phyloP scores from a whole-genome alignment of 306 rosid species.

The Gastrolobium villosum region DNA sequence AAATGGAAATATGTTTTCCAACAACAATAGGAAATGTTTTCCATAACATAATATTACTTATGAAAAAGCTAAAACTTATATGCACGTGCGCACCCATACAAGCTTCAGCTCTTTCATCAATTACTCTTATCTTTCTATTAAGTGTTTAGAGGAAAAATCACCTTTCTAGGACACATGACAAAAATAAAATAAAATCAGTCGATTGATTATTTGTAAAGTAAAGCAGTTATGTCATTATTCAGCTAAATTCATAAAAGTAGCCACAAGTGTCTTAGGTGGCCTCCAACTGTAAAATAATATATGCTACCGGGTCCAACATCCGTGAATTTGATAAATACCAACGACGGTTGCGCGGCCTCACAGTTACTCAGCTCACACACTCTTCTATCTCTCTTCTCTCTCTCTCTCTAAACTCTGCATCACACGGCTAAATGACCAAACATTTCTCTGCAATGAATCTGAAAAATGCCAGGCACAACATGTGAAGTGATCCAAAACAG shows the following conservation, averaged over 20 bases:
- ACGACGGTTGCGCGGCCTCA: conserved; percentile 67
- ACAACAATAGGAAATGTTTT: no score
- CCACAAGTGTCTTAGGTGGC: conserved; percentile 28
- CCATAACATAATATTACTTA: no score
- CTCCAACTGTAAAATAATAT: conserved; percentile 23
- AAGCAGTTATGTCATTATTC: background rate
- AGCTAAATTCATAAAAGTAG: conserved; percentile 3
- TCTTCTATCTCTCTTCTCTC: conserved; percentile 5
- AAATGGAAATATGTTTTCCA: no score
- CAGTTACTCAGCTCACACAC: conserved; percentile 59
- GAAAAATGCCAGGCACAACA: conserved; percentile 36
- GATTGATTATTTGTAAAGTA: background rate
- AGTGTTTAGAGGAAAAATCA: background rate
- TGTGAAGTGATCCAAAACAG: conserved; percentile 40
- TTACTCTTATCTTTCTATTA: no score
- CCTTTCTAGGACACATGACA: background rate
- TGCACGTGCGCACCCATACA: no score
- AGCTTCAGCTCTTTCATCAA: no score
- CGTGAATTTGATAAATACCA: conserved; percentile 74
- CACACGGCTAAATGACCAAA: background rate
- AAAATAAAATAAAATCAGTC: background rate
- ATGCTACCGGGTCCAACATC: conserved; percentile 26
- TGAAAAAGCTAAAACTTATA: no score
- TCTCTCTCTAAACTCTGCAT: conserved; percentile 27
- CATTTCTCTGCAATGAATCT: conserved; percentile 32